Evolutionary conservation across 2,329 filamentous ascomycete species (phyloP), one percentile per base, ranked within the genome.

Genomic region (Rhexocercosporidium sp.): DNA sequence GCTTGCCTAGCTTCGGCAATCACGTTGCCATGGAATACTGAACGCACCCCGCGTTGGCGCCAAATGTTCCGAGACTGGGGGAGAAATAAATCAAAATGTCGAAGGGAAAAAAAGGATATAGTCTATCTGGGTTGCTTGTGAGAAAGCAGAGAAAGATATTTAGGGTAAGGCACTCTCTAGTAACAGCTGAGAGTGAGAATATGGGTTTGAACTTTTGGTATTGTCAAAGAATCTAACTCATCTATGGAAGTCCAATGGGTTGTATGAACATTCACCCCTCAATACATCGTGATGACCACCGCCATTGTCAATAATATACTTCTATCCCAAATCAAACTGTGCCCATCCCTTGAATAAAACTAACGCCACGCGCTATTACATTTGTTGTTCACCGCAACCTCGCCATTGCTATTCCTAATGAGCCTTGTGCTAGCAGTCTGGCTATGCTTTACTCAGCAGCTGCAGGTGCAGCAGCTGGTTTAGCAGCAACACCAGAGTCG

Each of bases 231-330:
- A 57, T 57, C 53, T 57, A 57, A 25, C 53, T 57, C 51, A 57
- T 57, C 31, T 57, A 57, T 57, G 53, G 53, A 57, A 57, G 34
- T 20, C 12, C 53, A 39, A 39, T 16, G 4, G 9, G 18, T 39
- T 39, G 20, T n/a, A n/a, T 57, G 12, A 57, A 57, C 53, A 57
- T 57, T 25, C 53, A 39, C 5, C 39, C 49, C 34, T 14, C 44
- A 46, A 39, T 12, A 59, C 54, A 51, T 29, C 51, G 61, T 59
- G 27, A 62, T 59, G 27, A 53, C 64, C 22, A 53, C 64, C 22
- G 64, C 64, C 51, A 66, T 66, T 20, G 29, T 49, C 31, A 66
- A 56, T 49, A 62, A 53, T 31, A 66, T 51, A 47, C 59, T 51
- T 25, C 59, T 51, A 62, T 66, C 64, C 44, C 62, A 46, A 27